These are phyloP conservation scores for Hortaea sp. DNA, from an alignment of 2,329 filamentous ascomycete genomes.

Conservation along the genomic window DNA sequence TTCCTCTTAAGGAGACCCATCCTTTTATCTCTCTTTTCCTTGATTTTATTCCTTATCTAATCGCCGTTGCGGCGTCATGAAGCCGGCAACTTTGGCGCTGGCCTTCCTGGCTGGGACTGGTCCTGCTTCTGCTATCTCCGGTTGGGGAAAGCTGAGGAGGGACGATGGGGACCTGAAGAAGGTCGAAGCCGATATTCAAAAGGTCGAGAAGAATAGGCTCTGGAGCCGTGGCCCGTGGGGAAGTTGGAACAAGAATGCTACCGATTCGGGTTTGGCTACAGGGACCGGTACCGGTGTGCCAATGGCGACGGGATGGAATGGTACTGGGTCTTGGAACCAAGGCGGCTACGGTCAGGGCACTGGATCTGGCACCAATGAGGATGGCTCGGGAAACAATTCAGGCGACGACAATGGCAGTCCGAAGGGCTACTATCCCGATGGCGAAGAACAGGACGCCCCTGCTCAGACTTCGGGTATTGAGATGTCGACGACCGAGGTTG, in stretches of 20 bases:
- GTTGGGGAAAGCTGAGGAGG: background rate
- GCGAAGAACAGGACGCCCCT: background rate
- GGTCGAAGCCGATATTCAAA: background rate
- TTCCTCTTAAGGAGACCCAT: background rate
- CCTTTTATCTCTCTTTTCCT: background rate
- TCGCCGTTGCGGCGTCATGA: slow-evolving; percentile 4
- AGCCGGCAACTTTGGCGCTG: slow-evolving; percentile 3
- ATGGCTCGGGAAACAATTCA: background rate
- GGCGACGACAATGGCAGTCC: background rate
- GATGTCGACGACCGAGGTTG: background rate
- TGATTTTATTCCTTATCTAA: background rate
- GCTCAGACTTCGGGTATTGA: background rate
- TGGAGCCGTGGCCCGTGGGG: background rate
- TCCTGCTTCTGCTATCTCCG: slow-evolving; percentile 1
- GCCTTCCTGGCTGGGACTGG: slow-evolving; percentile 3
- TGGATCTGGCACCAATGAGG: background rate
- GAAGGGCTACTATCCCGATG: background rate
- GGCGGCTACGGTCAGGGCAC: background rate
- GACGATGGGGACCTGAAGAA: background rate
- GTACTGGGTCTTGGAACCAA: background rate
- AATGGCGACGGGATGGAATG: background rate
- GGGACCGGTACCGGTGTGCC: background rate
- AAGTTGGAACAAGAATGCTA: background rate
- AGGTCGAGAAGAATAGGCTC: background rate
- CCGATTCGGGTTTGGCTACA: background rate